These are phyloP conservation scores for Podospora pseudopauciseta DNA, from an alignment of 495 filamentous ascomycete species.

Conservation along the genomic window DNA sequence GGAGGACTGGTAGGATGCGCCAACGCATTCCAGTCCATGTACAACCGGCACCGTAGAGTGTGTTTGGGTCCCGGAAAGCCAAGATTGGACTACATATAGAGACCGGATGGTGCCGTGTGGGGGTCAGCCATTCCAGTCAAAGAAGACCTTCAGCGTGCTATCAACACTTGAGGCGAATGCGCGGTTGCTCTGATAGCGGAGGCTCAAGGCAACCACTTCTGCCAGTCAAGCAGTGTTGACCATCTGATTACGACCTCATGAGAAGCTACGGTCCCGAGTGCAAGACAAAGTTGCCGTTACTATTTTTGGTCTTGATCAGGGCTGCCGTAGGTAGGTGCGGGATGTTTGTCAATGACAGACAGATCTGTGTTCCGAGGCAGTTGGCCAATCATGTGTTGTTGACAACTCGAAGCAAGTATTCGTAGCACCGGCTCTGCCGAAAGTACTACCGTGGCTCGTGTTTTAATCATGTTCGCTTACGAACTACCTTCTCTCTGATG, in stretches of 20 bases:
- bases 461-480: conserved; percentile 6
- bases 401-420: background rate
- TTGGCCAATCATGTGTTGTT: conserved; percentile 1
- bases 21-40: background rate
- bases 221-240: background rate
- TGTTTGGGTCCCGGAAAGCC: background rate
- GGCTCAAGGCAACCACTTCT: background rate
- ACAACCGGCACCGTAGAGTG: background rate
- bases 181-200: too few relatives aligned
- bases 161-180: too few relatives aligned
- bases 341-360: background rate
- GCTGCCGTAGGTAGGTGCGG: background rate
- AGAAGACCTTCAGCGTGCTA: too few relatives aligned
- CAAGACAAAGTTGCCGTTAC: background rate
- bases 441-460: conserved; percentile 4
- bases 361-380: background rate
- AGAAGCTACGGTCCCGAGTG: conserved; percentile 2
- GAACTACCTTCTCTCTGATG: background rate
- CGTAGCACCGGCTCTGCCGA: conserved; percentile 5
- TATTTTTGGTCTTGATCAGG: conserved; percentile 6
- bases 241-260: background rate
- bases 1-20: background rate
- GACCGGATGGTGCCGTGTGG: background rate
- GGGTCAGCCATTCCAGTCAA: background rate
- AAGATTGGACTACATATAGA: background rate